Base-by-base conservation (phyloP, 768 basidiomycete species). In the Floccularia luteovirens region DNA sequence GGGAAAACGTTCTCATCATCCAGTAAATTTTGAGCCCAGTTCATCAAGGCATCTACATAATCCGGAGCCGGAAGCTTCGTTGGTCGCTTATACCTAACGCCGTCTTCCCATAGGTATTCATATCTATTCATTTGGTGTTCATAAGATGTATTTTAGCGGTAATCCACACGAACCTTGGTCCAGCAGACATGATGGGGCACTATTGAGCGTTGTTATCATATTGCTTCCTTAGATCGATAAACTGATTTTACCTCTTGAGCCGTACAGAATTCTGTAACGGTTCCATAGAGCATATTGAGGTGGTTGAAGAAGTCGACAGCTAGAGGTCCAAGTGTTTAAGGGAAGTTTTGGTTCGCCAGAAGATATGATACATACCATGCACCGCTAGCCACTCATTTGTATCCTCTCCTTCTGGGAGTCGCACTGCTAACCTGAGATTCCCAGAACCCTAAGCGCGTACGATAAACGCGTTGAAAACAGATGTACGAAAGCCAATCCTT, bases 281-380 rank as follows among this genome's bases (percentile, higher is more conserved):
- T 96, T 8, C 94, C 96, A 54, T 98, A 99, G 14, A 99, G 69
- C 96, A 99, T 99, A 59, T 99, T 99, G 48, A 99, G 64, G 57
- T 99, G 96, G 57, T 98, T 99, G 74, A 98, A 99, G 66, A 99
- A 99, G 61, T 99, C 96, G 44, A 98, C 94, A 22, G 91, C 96
- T 99, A 50, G 13, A 36, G 33, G 13, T 39, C 25, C 39, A 25
- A 31, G 22, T 38, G 8, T 25, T 8, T 30, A 21, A 17, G 6
- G 32, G 2, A 41, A 20, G 5, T 2, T 6, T 23, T 8, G 12
- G 11, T 8, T 13, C 11, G 11, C 11, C 27, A 10, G 20, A 24
- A 16, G 14, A 28, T 13, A 4, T 25, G 33, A n/a, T 37, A 54
- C 78, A 43, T 48, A 96, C 96, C 90, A 56, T 99, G 94, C 5